Conservation (phyloP, 805 yeast genomes). For the Kazachstania bromeliacearum region DNA sequence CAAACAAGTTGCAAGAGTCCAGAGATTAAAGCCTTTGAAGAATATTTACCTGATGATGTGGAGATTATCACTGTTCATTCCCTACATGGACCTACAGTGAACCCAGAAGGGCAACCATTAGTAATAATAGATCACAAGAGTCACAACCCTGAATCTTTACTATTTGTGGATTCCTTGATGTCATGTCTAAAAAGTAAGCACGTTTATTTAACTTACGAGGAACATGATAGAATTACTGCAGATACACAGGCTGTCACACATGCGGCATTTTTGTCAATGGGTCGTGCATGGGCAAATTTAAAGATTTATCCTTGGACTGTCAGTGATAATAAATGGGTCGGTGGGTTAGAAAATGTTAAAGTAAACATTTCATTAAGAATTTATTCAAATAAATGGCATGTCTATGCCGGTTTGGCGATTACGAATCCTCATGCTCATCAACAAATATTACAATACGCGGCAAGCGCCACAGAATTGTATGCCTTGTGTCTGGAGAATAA, state of each 20-base stretch:
- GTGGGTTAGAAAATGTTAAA: conserved; percentile 94
- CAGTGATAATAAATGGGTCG: conserved; percentile 55
- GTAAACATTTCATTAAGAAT: conserved; percentile 87
- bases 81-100: conserved; percentile 87
- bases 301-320: conserved; percentile 80
- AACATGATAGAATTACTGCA: conserved; percentile 92
- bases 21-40: conserved; percentile 80
- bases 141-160: conserved; percentile 37
- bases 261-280: conserved; percentile 95
- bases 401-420: conserved; percentile 93
- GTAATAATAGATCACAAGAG: conserved; percentile 77
- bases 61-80: conserved; percentile 85
- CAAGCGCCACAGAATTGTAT: conserved; percentile 72
- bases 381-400: conserved; percentile 93
- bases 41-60: conserved; percentile 62
- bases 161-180: conserved; percentile 54
- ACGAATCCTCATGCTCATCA: conserved; percentile 90
- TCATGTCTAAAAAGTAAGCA: conserved; percentile 68
- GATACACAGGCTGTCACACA: conserved; percentile 98
- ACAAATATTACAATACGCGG: conserved; percentile 83
- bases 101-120: conserved; percentile 85
- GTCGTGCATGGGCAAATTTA: conserved; percentile 82
- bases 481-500: conserved; percentile 71
- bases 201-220: conserved; percentile 70
- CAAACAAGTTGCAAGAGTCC: conserved; percentile 93